A percentile compares a stretch with the other conserved stretches of the same genome.
Evolutionary conservation across 2,329 filamentous ascomycete species (phyloP).

Genomic region (Gliomastix tumulicola): DNA sequence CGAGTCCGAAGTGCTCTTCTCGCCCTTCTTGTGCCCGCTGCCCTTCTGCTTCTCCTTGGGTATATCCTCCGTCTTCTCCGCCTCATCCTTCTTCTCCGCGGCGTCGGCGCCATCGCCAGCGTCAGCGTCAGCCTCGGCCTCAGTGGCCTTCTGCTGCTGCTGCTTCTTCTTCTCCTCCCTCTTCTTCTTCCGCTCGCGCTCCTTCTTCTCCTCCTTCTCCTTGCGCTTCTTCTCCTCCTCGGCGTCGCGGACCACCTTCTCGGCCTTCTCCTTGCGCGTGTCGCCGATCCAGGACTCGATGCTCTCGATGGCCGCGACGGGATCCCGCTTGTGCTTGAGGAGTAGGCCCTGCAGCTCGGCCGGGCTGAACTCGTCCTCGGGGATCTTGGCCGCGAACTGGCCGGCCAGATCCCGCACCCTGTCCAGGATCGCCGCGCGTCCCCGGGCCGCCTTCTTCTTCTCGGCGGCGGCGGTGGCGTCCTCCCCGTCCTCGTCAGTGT

Average conservation of each 20-base stretch:
- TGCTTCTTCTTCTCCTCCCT: conserved; percentile 18
- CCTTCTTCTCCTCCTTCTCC: conserved; percentile 23
- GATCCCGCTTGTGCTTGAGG: conserved; percentile 46
- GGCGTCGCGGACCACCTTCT: conserved; percentile 32
- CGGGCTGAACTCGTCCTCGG: conserved; percentile 48
- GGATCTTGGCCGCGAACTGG: conserved; percentile 43
- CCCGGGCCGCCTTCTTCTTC: conserved; percentile 15
- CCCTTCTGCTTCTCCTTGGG: conserved; percentile 10
- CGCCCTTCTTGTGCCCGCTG: not conserved
- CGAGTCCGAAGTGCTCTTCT: conserved; percentile 1
- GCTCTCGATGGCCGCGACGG: conserved; percentile 37
- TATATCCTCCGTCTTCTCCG: conserved; percentile 10
- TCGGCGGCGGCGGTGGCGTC: conserved; percentile 11
- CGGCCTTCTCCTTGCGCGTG: conserved; percentile 40
- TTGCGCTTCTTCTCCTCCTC: conserved; percentile 31
- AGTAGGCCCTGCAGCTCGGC: conserved; percentile 55
- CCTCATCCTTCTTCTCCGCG: not conserved
- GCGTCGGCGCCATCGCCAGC: too few relatives aligned
- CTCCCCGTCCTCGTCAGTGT: conserved; percentile 16
- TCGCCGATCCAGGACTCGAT: conserved; percentile 42
- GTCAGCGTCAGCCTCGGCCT: not conserved
- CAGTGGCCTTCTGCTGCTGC: conserved; percentile 14
- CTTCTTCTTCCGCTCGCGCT: conserved; percentile 21
- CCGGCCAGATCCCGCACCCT: conserved; percentile 37
- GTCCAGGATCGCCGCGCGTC: conserved; percentile 23